These are phyloP conservation scores for Pyrus hybrid DNA, from an alignment of 331 rosid species.

Conservation along the genomic window DNA sequence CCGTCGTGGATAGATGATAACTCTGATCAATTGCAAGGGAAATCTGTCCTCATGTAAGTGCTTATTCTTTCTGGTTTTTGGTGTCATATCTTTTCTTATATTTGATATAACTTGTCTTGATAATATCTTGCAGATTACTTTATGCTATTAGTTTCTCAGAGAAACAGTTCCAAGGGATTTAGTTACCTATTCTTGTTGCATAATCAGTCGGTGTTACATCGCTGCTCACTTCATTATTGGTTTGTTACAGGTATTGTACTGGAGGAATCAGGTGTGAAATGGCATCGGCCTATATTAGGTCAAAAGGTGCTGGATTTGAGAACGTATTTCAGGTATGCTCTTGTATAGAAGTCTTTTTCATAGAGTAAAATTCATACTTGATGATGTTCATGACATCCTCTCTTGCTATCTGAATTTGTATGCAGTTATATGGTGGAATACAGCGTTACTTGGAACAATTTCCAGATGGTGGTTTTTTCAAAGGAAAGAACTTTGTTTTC, in stretches of 20 bases:
- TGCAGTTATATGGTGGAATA: constrained; percentile 88
- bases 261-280: constrained; percentile 97
- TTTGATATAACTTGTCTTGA: neutral
- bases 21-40: constrained; percentile 56
- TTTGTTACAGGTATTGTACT: constrained; percentile 77
- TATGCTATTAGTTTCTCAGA: neutral
- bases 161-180: neutral
- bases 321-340: constrained; percentile 78
- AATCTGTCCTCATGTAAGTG: constrained; percentile 66
- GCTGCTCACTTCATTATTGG: constrained; percentile 2
- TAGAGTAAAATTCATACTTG: neutral
- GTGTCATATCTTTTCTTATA: neutral
- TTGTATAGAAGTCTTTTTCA: neutral
- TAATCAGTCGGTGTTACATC: neutral
- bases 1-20: constrained; percentile 85
- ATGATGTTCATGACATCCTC: neutral
- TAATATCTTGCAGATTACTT: neutral
- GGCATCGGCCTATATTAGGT: constrained; percentile 96
- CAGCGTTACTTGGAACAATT: constrained; percentile 92
- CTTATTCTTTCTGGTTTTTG: neutral
- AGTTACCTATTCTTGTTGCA: neutral
- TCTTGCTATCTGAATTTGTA: constrained; percentile 1
- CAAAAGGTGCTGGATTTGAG: constrained; percentile 91
- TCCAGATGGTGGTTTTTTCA: constrained; percentile 81
- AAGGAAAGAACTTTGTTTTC: constrained; percentile 94